phyloP scores from a whole-genome alignment of 306 rosid genomes.

The Glycine latifolia region DNA sequence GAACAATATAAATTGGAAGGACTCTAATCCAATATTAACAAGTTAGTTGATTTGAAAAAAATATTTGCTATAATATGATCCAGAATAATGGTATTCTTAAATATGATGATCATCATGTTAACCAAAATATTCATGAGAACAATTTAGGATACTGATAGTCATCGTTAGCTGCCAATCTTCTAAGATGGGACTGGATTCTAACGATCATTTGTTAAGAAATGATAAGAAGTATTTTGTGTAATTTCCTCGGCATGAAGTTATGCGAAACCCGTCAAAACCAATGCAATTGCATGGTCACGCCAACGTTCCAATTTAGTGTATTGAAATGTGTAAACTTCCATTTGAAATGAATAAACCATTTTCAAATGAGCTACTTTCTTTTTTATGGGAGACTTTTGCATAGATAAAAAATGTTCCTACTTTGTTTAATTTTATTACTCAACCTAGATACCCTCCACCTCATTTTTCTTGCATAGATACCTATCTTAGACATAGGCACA shows the following conservation, averaged over 20 bases:
- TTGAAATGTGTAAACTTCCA: too few relatives aligned
- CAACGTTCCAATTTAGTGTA: neutral
- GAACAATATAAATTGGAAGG: neutral
- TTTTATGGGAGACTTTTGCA: neutral
- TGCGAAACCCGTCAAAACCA: neutral
- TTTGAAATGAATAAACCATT: neutral
- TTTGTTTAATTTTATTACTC: neutral
- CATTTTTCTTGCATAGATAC: constrained; percentile 8
- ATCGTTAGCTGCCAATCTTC: neutral
- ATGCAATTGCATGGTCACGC: neutral
- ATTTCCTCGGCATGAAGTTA: too few relatives aligned
- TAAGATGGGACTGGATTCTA: too few relatives aligned
- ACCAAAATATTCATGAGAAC: neutral
- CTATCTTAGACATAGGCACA: constrained; percentile 8
- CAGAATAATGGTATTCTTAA: neutral
- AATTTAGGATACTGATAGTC: neutral
- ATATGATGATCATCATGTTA: neutral
- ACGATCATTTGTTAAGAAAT: too few relatives aligned
- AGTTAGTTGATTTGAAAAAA: neutral
- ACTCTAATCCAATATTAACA: neutral
- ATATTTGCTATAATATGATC: neutral
- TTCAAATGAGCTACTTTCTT: neutral
- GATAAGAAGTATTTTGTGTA: too few relatives aligned
- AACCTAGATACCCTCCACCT: constrained; percentile 7
- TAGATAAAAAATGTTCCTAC: neutral